Conservation (phyloP, 805 yeast genomes). For the Sugiyamaella floridensis region DNA sequence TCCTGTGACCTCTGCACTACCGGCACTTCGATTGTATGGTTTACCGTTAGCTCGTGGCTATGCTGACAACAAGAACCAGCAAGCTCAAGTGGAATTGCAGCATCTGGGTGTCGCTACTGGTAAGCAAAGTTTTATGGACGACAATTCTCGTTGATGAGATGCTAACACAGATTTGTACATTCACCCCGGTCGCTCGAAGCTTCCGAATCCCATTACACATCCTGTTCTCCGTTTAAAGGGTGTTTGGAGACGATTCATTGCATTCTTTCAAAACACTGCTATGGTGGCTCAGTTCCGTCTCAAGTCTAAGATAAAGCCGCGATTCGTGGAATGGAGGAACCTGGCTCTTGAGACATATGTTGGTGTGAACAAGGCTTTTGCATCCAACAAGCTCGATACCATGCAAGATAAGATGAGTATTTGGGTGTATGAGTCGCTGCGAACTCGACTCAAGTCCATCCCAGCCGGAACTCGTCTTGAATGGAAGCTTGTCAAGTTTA, state of each 20-base stretch:
- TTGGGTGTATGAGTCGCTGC: slow-evolving; percentile 58
- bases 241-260: slow-evolving; percentile 52
- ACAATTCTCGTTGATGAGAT: not conserved
- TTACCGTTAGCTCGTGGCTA: not conserved
- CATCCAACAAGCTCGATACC: slow-evolving; percentile 43
- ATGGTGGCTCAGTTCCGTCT: slow-evolving; percentile 55
- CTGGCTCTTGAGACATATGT: slow-evolving; percentile 71
- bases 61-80: not conserved
- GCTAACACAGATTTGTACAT: slow-evolving; percentile 37
- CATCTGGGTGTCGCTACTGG: slow-evolving; percentile 16
- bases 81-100: slow-evolving; percentile 11
- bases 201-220: slow-evolving; percentile 37
- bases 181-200: slow-evolving; percentile 42
- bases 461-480: slow-evolving; percentile 55
- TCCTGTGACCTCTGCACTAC: not conserved
- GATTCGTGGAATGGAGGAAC: slow-evolving; percentile 75
- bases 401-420: slow-evolving; percentile 44
- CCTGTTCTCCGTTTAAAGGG: slow-evolving; percentile 42
- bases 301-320: slow-evolving; percentile 61
- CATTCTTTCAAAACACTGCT: slow-evolving; percentile 61
- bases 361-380: slow-evolving; percentile 76
- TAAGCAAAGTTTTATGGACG: not conserved
- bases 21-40: not conserved
- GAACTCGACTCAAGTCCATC: slow-evolving; percentile 43
- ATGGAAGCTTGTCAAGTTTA: slow-evolving; percentile 74